Evolutionary conservation across 192 early-diverging fungal species (phyloP).

Genomic region (Coemansia sp.): DNA sequence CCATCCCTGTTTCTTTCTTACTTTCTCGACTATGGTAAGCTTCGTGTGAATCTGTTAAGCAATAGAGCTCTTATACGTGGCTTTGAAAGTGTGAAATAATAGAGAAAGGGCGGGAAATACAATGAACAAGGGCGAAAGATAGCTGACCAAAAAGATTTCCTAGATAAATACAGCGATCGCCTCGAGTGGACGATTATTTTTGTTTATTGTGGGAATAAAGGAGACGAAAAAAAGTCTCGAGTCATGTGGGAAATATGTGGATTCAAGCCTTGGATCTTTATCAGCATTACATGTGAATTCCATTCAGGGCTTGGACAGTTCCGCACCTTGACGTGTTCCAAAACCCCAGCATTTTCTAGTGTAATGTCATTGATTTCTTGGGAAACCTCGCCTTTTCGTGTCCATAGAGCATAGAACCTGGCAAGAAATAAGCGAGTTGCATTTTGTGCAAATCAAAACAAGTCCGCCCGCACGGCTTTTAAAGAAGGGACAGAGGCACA

Average conservation of each 20-base stretch:
- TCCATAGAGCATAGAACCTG: too few relatives aligned
- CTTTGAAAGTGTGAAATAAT: background rate
- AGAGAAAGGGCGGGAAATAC: background rate
- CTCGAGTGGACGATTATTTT: background rate
- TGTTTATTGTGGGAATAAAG: background rate
- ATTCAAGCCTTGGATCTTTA: background rate
- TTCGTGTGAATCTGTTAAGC: background rate
- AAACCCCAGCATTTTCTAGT: too few relatives aligned
- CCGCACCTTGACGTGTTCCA: too few relatives aligned
- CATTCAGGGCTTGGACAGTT: too few relatives aligned
- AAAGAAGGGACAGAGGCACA: background rate
- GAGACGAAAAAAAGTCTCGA: background rate
- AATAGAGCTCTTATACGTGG: background rate
- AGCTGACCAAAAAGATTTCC: background rate
- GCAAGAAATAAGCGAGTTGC: too few relatives aligned
- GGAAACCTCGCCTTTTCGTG: too few relatives aligned
- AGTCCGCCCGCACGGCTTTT: too few relatives aligned
- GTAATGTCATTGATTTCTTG: too few relatives aligned
- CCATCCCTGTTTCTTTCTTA: slow-evolving; percentile 20
- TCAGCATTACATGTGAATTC: too few relatives aligned
- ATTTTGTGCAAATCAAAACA: too few relatives aligned
- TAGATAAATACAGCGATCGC: background rate
- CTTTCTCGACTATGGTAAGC: too few relatives aligned
- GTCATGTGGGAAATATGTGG: background rate
- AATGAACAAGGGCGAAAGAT: background rate